Percentiles rank a stretch among this genome's conserved stretches.
These are phyloP conservation scores for Xylaria sp. DNA, from an alignment of 2,329 filamentous ascomycete genomes.

Conservation along the genomic window DNA sequence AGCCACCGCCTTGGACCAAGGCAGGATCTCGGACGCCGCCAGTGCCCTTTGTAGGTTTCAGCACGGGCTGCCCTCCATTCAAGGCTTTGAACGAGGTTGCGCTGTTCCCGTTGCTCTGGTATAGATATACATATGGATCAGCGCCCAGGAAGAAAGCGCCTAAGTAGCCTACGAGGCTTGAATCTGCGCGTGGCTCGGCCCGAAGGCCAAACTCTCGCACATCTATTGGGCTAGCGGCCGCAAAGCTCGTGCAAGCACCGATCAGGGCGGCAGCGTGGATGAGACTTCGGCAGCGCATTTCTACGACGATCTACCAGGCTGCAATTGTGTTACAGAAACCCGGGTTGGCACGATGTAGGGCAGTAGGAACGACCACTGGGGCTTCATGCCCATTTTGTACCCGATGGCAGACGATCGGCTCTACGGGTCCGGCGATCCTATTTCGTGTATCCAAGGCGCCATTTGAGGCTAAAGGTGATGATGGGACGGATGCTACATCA, in stretches of 20 bases:
- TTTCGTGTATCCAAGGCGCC: slow-evolving; percentile 13
- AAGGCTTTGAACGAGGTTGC: slow-evolving; percentile 60
- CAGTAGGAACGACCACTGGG: not conserved
- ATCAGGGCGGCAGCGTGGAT: slow-evolving; percentile 22
- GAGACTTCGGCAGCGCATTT: slow-evolving; percentile 27
- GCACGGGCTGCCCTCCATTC: slow-evolving; percentile 60
- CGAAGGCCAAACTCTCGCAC: slow-evolving; percentile 40
- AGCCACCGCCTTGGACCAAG: slow-evolving; percentile 59
- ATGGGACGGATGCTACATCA: not conserved
- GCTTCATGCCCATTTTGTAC: slow-evolving; percentile 9
- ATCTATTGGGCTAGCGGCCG: slow-evolving; percentile 41
- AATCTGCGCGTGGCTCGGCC: slow-evolving; percentile 48
- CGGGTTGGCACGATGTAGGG: not conserved
- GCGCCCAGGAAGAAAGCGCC: slow-evolving; percentile 66
- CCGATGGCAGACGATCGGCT: slow-evolving; percentile 2
- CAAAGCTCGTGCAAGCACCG: slow-evolving; percentile 30
- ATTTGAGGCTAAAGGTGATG: slow-evolving; percentile 31
- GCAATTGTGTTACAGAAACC: not conserved
- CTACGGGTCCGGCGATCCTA: slow-evolving; percentile 15
- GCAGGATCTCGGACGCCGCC: slow-evolving; percentile 64
- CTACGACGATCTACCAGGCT: not conserved
- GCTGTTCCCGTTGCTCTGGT: slow-evolving; percentile 64
- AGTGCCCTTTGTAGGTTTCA: slow-evolving; percentile 62
- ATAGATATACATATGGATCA: slow-evolving; percentile 65
- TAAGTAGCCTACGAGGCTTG: slow-evolving; percentile 61